Evolutionary conservation across 805 yeast genomes (phyloP), one percentile per base, ranked within the genome.

Genomic region (Starmerella lactis-condensi): DNA sequence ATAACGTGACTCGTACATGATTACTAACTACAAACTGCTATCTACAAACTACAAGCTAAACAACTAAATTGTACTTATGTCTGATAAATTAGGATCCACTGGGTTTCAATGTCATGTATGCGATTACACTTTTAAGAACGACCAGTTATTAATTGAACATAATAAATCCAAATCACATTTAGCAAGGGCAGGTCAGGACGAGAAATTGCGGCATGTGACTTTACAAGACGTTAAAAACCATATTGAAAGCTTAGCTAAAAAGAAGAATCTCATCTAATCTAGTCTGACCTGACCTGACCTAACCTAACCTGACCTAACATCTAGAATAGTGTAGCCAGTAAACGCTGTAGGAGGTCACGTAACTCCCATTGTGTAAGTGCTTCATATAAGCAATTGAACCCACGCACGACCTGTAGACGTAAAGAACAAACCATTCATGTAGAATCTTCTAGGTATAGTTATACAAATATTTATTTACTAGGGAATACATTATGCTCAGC

Each of bases 71-170:
- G n/a, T n/a, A n/a, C n/a, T n/a, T n/a, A n/a, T n/a, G n/a, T n/a
- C n/a, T n/a, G n/a, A n/a, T n/a, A n/a, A n/a, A n/a, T n/a, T n/a
- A n/a, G n/a, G n/a, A n/a, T n/a, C n/a, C n/a, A n/a, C 78, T 37
- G 94, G 95, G 14, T 85, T 85, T 52, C 66, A 66, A 43, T 89
- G 98, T 53, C 76, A 74, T 7, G 52, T 67, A 2, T 89, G 98
- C 52, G 68, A 75, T 40, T 51, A 77, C 35, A 74, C 85, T 2
- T 85, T 69, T 54, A 72, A 81, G 47, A 95, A 89, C 49, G 75
- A 76, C 34, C 55, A 79, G 42, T 75, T 81, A 39, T 70, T 72
- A 48, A 62, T 79, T 3, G 91, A 83, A 47, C 96, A 89, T 55
- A 57, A 79, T 46, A 79, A 78, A 46, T 69, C 81, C 23, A 71